Percentiles rank a stretch among this genome's conserved stretches.
Conservation (phyloP, 108 stramenopile genomes). For the Cyclotella atomus region DNA sequence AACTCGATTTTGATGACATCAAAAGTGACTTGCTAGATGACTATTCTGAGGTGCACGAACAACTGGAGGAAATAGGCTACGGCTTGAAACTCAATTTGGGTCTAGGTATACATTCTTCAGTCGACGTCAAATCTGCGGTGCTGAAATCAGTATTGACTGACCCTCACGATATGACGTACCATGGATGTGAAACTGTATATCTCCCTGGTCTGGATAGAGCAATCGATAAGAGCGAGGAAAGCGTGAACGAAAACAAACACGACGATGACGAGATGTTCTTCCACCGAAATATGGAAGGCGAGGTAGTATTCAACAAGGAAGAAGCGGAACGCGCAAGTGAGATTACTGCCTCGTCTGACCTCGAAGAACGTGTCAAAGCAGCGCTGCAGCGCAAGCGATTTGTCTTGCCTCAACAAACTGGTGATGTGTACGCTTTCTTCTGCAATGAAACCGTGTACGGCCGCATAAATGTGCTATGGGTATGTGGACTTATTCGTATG, state of each 20-base stretch:
- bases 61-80: background rate
- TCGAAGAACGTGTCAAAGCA: conserved; percentile 14
- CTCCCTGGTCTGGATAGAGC: conserved; percentile 12
- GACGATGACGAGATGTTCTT: background rate
- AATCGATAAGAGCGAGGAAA: too few species aligned
- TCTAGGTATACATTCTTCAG: background rate
- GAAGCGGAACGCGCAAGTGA: conserved; percentile 6
- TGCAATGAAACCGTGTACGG: conserved; percentile 9
- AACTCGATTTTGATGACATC: too few species aligned
- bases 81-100: conserved; percentile 1
- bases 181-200: background rate
- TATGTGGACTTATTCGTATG: conserved; percentile 17
- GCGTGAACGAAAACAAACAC: too few species aligned
- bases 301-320: background rate
- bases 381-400: conserved; percentile 1
- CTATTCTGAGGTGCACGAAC: too few species aligned
- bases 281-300: conserved; percentile 10
- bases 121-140: background rate
- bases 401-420: background rate
- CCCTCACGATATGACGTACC: background rate
- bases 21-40: too few species aligned
- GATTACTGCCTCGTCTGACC: background rate
- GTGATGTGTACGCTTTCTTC: background rate
- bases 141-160: conserved; percentile 4
- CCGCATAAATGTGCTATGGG: conserved; percentile 1